These are phyloP conservation scores for Bolboschoenus planiculmis DNA, from an alignment of 176 grass and related monocot genomes.

Conservation along the genomic window DNA sequence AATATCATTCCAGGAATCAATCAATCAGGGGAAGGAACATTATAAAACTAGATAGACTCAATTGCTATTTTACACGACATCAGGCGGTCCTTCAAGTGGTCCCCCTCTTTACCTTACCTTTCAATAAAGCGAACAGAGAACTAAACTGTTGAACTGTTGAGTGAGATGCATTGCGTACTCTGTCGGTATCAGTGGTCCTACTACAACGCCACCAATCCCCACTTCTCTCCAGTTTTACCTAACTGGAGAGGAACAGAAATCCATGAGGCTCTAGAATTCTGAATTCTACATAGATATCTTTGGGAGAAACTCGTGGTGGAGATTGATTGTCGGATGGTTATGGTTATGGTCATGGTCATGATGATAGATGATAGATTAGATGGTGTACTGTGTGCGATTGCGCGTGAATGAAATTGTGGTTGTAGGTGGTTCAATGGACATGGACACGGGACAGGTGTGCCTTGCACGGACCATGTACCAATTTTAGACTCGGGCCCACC, in stretches of 20 bases:
- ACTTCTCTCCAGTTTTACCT: too few species aligned
- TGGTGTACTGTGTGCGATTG: too few species aligned
- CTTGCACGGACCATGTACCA: background rate
- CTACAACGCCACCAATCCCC: background rate
- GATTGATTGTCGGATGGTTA: background rate
- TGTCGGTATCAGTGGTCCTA: background rate
- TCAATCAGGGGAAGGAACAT: too few species aligned
- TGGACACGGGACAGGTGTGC: background rate
- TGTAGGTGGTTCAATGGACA: background rate
- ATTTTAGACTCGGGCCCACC: background rate
- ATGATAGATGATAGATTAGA: too few species aligned
- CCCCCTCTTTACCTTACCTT: background rate
- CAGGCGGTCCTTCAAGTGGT: background rate
- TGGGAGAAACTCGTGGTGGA: background rate
- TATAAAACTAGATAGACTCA: too few species aligned
- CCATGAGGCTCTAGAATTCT: too few species aligned
- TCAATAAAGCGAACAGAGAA: background rate
- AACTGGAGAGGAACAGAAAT: too few species aligned
- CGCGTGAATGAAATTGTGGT: background rate
- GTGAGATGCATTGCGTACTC: background rate
- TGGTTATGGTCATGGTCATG: background rate
- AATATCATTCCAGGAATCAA: too few species aligned
- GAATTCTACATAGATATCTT: background rate
- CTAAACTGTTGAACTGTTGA: background rate
- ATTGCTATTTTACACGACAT: background rate